These are phyloP conservation scores for Bondarzewia mesenterica DNA, from an alignment of 1,284 basidiomycete genomes.

Conservation along the genomic window DNA sequence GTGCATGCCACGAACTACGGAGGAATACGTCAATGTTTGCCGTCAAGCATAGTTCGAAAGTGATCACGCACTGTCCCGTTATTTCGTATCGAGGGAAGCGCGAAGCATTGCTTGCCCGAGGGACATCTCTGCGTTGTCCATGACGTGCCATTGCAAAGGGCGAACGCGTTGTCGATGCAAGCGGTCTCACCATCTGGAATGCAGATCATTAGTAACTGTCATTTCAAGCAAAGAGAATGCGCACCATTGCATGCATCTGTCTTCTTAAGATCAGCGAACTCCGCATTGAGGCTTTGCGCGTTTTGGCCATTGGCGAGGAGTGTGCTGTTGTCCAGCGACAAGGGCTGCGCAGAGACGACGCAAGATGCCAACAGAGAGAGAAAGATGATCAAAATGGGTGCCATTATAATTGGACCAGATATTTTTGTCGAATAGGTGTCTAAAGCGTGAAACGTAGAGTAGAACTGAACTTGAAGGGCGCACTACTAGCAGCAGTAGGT, in stretches of 20 bases:
- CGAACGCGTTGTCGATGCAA: conserved; percentile 32
- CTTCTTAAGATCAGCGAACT: conserved; percentile 29
- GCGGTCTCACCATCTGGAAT: conserved; percentile 32
- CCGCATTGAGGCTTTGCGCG: conserved; percentile 41
- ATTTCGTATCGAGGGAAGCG: conserved; percentile 31
- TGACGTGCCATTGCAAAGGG: conserved; percentile 30
- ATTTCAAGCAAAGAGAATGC: conserved; percentile 9
- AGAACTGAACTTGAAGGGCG: background rate
- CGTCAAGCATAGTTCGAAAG: background rate
- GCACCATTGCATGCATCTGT: conserved; percentile 36
- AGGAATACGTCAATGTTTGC: background rate
- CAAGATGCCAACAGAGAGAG: conserved; percentile 14
- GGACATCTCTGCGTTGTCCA: conserved; percentile 33
- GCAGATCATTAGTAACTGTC: background rate
- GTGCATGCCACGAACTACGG: conserved; percentile 38
- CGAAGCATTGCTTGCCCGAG: conserved; percentile 34
- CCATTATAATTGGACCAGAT: conserved; percentile 3
- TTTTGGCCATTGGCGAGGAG: conserved; percentile 36
- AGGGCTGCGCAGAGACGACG: conserved; percentile 22
- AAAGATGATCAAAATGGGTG: conserved; percentile 17
- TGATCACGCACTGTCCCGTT: conserved; percentile 38
- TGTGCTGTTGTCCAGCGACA: conserved; percentile 27
- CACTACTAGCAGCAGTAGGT: background rate
- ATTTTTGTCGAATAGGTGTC: too few relatives aligned
- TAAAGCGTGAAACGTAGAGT: too few relatives aligned